phyloP scores from a whole-genome alignment of 768 basidiomycete genomes.

The Leccinum variicolor region DNA sequence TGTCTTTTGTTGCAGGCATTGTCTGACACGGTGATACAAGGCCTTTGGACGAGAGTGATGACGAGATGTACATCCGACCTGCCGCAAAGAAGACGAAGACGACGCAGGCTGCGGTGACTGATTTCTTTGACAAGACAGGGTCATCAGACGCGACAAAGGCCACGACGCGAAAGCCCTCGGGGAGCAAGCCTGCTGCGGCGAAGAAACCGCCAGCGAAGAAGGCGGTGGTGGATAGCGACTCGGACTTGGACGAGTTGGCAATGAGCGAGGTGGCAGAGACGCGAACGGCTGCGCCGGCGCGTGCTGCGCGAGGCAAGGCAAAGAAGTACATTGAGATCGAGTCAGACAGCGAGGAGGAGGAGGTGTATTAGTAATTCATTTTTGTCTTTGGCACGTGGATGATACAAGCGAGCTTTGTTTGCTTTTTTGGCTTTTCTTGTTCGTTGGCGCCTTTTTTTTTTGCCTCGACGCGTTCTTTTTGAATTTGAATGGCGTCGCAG shows the following conservation, averaged over 20 bases:
- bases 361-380: too few species aligned
- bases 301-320: conserved; percentile 45
- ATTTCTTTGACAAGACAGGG: conserved; percentile 55
- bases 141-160: conserved; percentile 35
- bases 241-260: conserved; percentile 38
- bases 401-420: conserved; percentile 11
- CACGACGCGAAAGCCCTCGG: conserved; percentile 49
- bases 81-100: conserved; percentile 51
- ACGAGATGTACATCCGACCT: conserved; percentile 43
- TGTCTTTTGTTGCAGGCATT: not conserved
- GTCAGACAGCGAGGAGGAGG: conserved; percentile 45
- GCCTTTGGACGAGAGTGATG: conserved; percentile 32
- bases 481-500: not conserved
- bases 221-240: conserved; percentile 38
- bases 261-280: conserved; percentile 43
- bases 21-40: conserved; percentile 23
- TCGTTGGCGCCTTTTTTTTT: conserved; percentile 1
- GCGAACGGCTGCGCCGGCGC: conserved; percentile 41
- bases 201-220: conserved; percentile 48
- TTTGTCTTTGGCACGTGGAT: conserved; percentile 13
- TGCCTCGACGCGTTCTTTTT: conserved; percentile 2
- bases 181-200: conserved; percentile 54
- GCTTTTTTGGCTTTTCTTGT: not conserved
- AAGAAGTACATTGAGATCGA: conserved; percentile 65
- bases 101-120: conserved; percentile 44